Evolutionary conservation across 2,329 filamentous ascomycete species (phyloP).

Genomic region (Fusarium longipes): DNA sequence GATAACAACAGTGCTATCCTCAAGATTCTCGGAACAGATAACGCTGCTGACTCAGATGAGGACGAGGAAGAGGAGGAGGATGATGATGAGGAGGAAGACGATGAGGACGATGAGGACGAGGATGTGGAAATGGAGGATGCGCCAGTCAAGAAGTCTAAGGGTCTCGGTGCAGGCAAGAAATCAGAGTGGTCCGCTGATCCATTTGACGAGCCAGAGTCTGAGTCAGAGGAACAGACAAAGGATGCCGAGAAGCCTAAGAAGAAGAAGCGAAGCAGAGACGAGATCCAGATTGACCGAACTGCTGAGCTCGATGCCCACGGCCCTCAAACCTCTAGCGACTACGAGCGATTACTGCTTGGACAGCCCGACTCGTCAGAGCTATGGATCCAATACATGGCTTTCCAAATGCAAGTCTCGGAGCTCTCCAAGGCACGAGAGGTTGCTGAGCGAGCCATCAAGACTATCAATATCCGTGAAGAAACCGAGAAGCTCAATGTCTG

Average conservation of each 20-base stretch:
- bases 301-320: constrained; percentile 91
- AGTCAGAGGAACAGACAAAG: constrained; percentile 56
- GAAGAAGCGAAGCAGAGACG: constrained; percentile 79
- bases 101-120: constrained; percentile 50
- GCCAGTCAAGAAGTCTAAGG: constrained; percentile 48
- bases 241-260: constrained; percentile 57
- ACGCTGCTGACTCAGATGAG: constrained; percentile 55
- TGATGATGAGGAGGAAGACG: constrained; percentile 59
- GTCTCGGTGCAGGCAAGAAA: constrained; percentile 70
- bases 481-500: constrained; percentile 95
- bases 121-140: constrained; percentile 57
- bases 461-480: constrained; percentile 91
- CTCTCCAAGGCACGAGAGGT: constrained; percentile 88
- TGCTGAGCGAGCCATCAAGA: constrained; percentile 88
- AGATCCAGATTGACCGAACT: constrained; percentile 87
- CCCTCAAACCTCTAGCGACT: constrained; percentile 90
- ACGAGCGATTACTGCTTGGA: constrained; percentile 90
- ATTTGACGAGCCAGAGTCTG: constrained; percentile 69
- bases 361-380: constrained; percentile 93
- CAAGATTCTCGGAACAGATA: constrained; percentile 60
- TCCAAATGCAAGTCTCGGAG: constrained; percentile 93
- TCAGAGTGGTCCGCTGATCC: constrained; percentile 88
- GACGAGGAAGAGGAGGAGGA: constrained; percentile 50
- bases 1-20: constrained; percentile 57
- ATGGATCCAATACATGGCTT: constrained; percentile 99